Base-by-base conservation (phyloP, 2,329 filamentous ascomycete genomes). In the Chaetothyriales sp. region DNA sequence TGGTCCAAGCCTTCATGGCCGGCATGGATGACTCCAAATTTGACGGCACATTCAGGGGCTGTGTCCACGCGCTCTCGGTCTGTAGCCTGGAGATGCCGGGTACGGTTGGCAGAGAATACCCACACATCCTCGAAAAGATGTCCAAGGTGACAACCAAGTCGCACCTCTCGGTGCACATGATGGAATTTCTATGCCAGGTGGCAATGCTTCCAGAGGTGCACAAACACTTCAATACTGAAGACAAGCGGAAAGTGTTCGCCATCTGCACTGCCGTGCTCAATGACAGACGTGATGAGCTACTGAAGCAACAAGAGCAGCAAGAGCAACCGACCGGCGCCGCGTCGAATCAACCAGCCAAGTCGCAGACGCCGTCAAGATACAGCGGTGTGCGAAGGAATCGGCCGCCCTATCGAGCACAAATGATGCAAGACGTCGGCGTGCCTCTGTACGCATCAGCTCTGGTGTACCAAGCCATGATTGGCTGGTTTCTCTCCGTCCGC, bases 211-310 rank as follows among this genome's bases (percentile, higher is more conserved):
- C 86, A 8, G 80, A 87, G 55, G 76, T 95, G 1, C 94, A 89
- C 64, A 81, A 87, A 63, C 94, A 95, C 63, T 86, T 95, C 65
- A 80, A 86, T 49, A 84, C 94, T 60, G 88, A 95, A 44, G 89
- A 97, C 62, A 95, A 90, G 67, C 86, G 87, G 56, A 89, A 87
- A 50, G 86, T 97, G 1, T 97, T 98, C 65, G 92, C 86, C 8
- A 94, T 98, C 46, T 95, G 89, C 63, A 89, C 95, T 66, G 82
- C 89, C 49, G 97, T 95, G 65, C 73, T 98, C 43, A 87, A 97
- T 61, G 90, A 89, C 54, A 87, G 89, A 0, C 77, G 88, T 57
- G 86, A 90, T 56, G 33, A 40, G 33, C 33, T 40, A 15, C 15
- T 40, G 33, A 40, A 40, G 33, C 33, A 40, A 15, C 33, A 40